These are phyloP conservation scores for Nannizziopsis barbatae DNA, from an alignment of 2,329 filamentous ascomycete species.

Conservation along the genomic window DNA sequence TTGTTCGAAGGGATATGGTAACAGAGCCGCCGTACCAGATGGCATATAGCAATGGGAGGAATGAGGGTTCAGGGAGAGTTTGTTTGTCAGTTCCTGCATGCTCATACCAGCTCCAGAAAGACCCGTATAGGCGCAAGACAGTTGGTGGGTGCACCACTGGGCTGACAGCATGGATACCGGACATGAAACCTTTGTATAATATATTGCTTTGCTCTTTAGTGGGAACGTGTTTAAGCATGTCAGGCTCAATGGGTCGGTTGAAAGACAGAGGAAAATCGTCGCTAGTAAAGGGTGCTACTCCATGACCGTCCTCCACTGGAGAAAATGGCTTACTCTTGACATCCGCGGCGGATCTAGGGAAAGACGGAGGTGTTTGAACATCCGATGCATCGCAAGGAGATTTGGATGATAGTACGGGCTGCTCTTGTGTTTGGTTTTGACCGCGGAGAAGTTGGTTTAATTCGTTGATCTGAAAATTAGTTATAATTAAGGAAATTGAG, in stretches of 20 bases:
- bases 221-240: slow-evolving; percentile 34
- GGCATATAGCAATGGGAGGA: slow-evolving; percentile 36
- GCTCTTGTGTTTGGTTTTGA: slow-evolving; percentile 26
- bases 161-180: slow-evolving; percentile 37
- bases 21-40: slow-evolving; percentile 41
- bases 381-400: background rate
- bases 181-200: slow-evolving; percentile 38
- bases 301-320: slow-evolving; percentile 1
- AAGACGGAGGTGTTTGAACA: background rate
- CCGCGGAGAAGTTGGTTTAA: slow-evolving; percentile 35
- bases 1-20: slow-evolving; percentile 33
- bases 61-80: slow-evolving; percentile 31
- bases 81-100: slow-evolving; percentile 26
- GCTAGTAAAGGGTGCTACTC: slow-evolving; percentile 16
- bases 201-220: slow-evolving; percentile 37
- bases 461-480: slow-evolving; percentile 31
- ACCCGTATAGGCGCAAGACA: slow-evolving; percentile 31
- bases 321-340: background rate
- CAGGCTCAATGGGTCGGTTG: slow-evolving; percentile 26
- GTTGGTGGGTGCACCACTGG: slow-evolving; percentile 37
- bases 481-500: background rate
- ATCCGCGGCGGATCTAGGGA: background rate
- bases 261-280: slow-evolving; percentile 27
- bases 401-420: background rate
- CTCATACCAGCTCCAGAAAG: slow-evolving; percentile 39